Percentiles rank a stretch among this genome's conserved stretches.
Evolutionary conservation across 108 stramenopile species (phyloP).

Genomic region (Cyclotella cryptica): DNA sequence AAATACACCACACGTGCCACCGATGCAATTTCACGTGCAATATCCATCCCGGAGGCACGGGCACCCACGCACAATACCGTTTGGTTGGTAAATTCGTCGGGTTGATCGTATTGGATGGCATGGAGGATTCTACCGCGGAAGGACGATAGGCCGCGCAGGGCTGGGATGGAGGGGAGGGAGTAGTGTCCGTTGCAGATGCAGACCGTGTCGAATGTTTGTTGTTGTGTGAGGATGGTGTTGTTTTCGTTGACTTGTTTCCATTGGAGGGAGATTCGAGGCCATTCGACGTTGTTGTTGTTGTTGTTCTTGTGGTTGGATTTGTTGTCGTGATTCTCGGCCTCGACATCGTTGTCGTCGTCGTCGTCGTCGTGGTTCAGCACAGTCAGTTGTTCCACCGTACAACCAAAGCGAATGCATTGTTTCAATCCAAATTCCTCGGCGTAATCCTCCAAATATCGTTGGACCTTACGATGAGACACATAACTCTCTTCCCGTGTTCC

Average conservation of each 20-base stretch:
- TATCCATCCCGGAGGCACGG: conserved; percentile 86
- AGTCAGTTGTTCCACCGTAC: conserved; percentile 64
- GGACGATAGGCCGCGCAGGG: conserved; percentile 59
- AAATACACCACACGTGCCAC: conserved; percentile 81
- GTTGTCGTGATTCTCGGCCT: no score
- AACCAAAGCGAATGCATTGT: conserved; percentile 57
- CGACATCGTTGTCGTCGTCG: conserved; percentile 13
- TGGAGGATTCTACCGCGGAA: conserved; percentile 74
- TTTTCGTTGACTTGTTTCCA: conserved; percentile 20
- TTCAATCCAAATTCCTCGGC: conserved; percentile 56
- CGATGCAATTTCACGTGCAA: conserved; percentile 85
- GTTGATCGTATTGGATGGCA: conserved; percentile 87
- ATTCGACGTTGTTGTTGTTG: conserved; percentile 3
- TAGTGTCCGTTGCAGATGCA: conserved; percentile 94
- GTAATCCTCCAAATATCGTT: conserved; percentile 71
- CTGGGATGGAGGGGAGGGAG: conserved; percentile 65
- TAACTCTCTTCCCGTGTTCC: conserved; percentile 54
- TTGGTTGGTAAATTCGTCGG: conserved; percentile 59
- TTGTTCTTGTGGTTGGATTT: no score
- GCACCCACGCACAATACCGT: conserved; percentile 92
- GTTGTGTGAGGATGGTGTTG: not conserved
- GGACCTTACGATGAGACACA: conserved; percentile 74
- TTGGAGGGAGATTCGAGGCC: conserved; percentile 28
- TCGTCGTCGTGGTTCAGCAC: conserved; percentile 42
- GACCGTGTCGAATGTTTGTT: conserved; percentile 86